Evolutionary conservation across 805 yeast genomes (phyloP), one percentile per base, ranked within the genome.

Genomic region (Kluyveromyces aestuarii): DNA sequence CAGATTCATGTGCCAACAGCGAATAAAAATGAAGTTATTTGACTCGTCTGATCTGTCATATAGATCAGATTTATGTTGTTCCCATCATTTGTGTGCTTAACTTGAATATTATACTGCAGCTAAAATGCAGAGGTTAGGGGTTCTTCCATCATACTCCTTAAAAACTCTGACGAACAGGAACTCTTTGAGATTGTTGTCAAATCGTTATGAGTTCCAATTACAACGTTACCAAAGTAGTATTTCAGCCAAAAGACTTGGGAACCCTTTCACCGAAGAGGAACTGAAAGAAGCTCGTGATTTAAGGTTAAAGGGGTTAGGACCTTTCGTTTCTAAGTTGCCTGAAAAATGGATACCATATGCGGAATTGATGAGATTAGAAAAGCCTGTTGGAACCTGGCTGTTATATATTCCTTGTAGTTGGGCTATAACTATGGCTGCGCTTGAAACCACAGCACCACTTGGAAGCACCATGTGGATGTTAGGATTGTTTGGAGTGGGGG

Each of bases 321-420:
- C 79, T 0, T 70, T 73, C 62, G 72, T 87, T 14, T 70, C 80
- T 1, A 72, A 73, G 35, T 72, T 93, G 21, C 98, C 99, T 0
- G 73, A 71, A 40, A 73, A 73, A 49, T 73, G 82, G 80, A 82
- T 87, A 41, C 98, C 99, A 0, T 93, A 89, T 62, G 95, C 96
- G 40, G 95, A 88, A 60, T 71, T 93, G 48, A 82, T 89, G 85
- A 74, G 99, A 48, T 66, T 91, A 48, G 99, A 93, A 61, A 87
- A 87, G 57, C 99, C 99, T 0, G 95, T 86, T n/a, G 99, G 99
- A 0, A 86, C 97, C 0, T 80, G 87, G 75, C 71, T 91, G 27
- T 70, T 93, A 40, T 79, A 79, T 51, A 72, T 87, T 44, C 99
- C 99, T 0, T 83, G 96, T 46, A 77, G 87, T 41, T 93, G 98